Conservation (phyloP, 352 stramenopile genomes). For the Phytophthora palmivora region DNA sequence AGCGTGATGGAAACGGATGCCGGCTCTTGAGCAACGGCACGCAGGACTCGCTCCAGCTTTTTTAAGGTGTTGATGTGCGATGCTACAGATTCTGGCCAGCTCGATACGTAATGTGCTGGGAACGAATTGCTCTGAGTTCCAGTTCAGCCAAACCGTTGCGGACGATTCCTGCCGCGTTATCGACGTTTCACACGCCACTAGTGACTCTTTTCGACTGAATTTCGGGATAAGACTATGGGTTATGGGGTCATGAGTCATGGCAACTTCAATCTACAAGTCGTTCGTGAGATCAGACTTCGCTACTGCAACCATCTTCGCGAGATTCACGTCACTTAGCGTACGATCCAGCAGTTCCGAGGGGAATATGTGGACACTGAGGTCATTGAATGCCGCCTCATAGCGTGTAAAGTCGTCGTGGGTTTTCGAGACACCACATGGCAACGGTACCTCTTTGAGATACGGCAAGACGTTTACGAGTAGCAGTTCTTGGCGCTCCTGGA, state of each 20-base stretch:
- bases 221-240: constrained; percentile 20
- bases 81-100: constrained; percentile 28
- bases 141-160: constrained; percentile 24
- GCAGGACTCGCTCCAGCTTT: constrained; percentile 15
- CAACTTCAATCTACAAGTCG: constrained; percentile 6
- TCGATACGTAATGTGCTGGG: constrained; percentile 5
- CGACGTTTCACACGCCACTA: constrained; percentile 43
- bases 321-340: constrained; percentile 21
- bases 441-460: constrained; percentile 52
- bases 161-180: constrained; percentile 36
- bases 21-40: neutral
- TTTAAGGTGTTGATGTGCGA: constrained; percentile 25
- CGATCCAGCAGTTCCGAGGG: constrained; percentile 10
- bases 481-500: constrained; percentile 47
- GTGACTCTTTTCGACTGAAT: constrained; percentile 4
- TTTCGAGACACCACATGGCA: constrained; percentile 52
- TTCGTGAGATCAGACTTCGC: constrained; percentile 1
- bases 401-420: constrained; percentile 59
- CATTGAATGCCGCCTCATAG: constrained; percentile 85
- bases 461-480: constrained; percentile 60
- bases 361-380: constrained; percentile 50
- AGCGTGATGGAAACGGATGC: constrained; percentile 43
- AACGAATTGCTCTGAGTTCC: constrained; percentile 6
- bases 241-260: neutral
- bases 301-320: constrained; percentile 30